phyloP scores from a whole-genome alignment of 2,329 filamentous ascomycete species.

The Epichloe brachyelytri region DNA sequence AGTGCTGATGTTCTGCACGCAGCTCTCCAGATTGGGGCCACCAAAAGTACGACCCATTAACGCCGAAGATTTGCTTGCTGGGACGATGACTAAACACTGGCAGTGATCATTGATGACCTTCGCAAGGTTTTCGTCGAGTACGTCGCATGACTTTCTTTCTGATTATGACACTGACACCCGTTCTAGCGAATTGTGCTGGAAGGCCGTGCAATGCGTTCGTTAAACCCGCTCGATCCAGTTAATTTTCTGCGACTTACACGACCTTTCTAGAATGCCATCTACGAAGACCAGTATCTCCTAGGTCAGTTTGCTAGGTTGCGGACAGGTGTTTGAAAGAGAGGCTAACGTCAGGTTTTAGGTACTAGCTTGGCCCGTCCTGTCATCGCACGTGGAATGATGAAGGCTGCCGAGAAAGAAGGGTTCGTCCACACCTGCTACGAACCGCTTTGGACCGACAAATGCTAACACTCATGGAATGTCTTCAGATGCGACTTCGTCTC shows the following conservation, averaged over 20 bases:
- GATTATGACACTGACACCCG: not conserved
- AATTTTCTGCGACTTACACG: not conserved
- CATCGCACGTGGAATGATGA: constrained; percentile 41
- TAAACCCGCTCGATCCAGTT: not conserved
- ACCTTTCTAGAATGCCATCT: constrained; percentile 34
- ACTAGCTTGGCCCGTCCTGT: constrained; percentile 51
- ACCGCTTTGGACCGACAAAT: not conserved
- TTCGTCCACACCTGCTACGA: not conserved
- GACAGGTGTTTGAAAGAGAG: not conserved
- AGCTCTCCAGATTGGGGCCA: constrained; percentile 1
- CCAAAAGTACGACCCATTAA: not conserved
- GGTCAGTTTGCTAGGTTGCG: not conserved
- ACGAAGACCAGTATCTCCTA: constrained; percentile 38
- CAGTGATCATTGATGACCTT: constrained; percentile 46
- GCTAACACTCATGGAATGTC: not conserved
- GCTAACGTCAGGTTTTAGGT: constrained; percentile 17
- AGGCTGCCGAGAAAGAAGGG: constrained; percentile 17
- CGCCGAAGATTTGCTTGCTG: not conserved
- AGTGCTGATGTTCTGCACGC: not conserved
- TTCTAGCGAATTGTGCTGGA: constrained; percentile 50
- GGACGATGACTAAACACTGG: not conserved
- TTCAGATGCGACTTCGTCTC: not conserved
- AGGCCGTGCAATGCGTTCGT: constrained; percentile 43
- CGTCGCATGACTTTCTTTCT: not conserved
- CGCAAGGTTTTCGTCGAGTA: constrained; percentile 58